Conservation (phyloP, 352 stramenopile species). For the Pythium volutum region DNA sequence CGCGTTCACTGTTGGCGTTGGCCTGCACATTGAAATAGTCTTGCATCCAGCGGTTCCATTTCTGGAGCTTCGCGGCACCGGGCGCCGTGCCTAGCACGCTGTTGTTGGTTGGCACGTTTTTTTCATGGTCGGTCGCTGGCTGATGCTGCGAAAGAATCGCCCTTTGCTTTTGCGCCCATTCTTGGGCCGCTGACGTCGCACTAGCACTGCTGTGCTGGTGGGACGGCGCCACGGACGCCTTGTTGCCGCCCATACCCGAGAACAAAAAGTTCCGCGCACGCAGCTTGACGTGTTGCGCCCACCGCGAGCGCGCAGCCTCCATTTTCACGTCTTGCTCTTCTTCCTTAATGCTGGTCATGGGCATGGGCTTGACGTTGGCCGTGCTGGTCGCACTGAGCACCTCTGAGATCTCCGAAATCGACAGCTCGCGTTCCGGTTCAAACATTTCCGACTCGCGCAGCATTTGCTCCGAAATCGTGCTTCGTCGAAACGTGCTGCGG, state of each 20-base stretch:
- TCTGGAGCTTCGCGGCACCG: conserved; percentile 73
- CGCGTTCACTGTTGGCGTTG: conserved; percentile 16
- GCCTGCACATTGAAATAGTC: conserved; percentile 31
- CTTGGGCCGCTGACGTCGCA: conserved; percentile 51
- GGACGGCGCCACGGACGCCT: conserved; percentile 7
- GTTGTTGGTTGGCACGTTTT: conserved; percentile 10
- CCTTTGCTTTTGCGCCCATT: conserved; percentile 78
- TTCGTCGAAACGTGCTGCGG: conserved; percentile 74
- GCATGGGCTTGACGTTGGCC: conserved; percentile 60
- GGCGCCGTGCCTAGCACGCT: conserved; percentile 22
- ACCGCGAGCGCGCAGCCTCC: conserved; percentile 78
- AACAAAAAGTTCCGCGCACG: conserved; percentile 79
- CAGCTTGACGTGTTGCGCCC: conserved; percentile 84
- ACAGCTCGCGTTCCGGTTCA: conserved; percentile 77
- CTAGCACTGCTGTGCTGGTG: conserved; percentile 18
- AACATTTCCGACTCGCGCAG: conserved; percentile 81
- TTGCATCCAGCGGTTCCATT: conserved; percentile 48
- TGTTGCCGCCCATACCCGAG: conserved; percentile 27
- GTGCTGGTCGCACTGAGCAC: conserved; percentile 57
- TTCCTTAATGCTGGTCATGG: conserved; percentile 84
- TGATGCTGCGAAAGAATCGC: conserved; percentile 57
- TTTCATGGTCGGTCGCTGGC: conserved; percentile 12
- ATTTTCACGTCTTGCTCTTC: conserved; percentile 82
- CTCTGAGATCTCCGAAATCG: conserved; percentile 65
- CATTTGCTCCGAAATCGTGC: conserved; percentile 84